Conservation (phyloP, 1,139 yeast genomes). For the Geotrichum cucujoidarum region DNA sequence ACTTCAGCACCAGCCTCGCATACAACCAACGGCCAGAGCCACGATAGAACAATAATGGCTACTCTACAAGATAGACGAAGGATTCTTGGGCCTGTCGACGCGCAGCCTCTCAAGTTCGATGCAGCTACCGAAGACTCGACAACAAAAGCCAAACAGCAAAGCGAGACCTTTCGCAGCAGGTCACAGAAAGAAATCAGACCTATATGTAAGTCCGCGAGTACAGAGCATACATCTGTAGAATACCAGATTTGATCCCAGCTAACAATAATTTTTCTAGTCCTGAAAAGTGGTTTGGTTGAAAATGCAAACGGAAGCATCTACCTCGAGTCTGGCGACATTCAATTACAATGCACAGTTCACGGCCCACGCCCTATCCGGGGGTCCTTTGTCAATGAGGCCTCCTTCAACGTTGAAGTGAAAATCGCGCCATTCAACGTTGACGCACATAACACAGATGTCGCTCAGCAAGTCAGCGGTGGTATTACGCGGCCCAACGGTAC, state of each 20-base stretch:
- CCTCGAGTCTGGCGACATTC: conserved; percentile 59
- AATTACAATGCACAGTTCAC: conserved; percentile 67
- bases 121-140: background rate
- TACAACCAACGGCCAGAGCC: background rate
- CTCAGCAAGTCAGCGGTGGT: conserved; percentile 16
- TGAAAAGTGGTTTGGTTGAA: conserved; percentile 59
- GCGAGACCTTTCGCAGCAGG: conserved; percentile 10
- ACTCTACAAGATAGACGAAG: conserved; percentile 34
- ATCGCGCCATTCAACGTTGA: conserved; percentile 46
- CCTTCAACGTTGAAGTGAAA: conserved; percentile 62
- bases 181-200: conserved; percentile 21
- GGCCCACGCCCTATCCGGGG: conserved; percentile 89
- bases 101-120: conserved; percentile 25
- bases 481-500: conserved; percentile 21
- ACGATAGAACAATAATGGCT: conserved; percentile 8
- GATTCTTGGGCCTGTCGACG: conserved; percentile 38
- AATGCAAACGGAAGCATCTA: conserved; percentile 84
- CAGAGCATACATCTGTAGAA: too few species aligned
- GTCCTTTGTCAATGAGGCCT: conserved; percentile 64
- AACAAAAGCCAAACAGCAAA: background rate
- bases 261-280: conserved; percentile 17
- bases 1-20: too few species aligned
- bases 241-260: too few species aligned
- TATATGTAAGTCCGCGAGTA: conserved; percentile 24
- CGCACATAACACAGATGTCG: conserved; percentile 17